These are phyloP conservation scores for Diversispora epigaea DNA, from an alignment of 192 early-diverging fungal species.

Conservation along the genomic window DNA sequence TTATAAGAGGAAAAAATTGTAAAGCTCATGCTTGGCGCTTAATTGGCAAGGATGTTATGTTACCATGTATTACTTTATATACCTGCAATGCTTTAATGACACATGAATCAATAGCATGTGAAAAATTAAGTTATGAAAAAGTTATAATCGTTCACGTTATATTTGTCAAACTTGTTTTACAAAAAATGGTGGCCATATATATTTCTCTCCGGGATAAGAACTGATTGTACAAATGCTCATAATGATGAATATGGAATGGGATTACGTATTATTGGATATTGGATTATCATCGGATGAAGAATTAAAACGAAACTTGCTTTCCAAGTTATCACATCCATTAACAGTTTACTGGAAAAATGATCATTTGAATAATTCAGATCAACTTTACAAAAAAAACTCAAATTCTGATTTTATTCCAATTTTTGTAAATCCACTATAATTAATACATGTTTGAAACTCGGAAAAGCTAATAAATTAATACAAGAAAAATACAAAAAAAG, in stretches of 20 bases:
- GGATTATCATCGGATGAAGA: background rate
- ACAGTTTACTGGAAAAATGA: background rate
- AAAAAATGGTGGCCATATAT: background rate
- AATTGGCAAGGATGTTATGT: background rate
- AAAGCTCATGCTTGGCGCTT: background rate
- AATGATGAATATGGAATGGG: background rate
- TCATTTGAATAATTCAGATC: too few relatives aligned
- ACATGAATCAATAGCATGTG: background rate
- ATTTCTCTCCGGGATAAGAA: background rate
- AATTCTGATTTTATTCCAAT: background rate
- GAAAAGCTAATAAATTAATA: background rate
- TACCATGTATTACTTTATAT: background rate
- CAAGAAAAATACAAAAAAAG: background rate
- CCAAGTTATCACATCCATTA: background rate
- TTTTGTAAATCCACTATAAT: background rate
- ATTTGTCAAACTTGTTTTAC: background rate
- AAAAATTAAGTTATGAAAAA: background rate
- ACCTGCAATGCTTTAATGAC: background rate
- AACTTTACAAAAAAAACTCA: background rate
- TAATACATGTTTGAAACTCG: background rate
- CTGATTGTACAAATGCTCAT: background rate
- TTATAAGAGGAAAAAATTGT: background rate
- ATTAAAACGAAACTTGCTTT: background rate
- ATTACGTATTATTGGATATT: background rate
- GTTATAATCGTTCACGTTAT: background rate